phyloP scores from a whole-genome alignment of 1,139 yeast genomes.

The Kodamaea ohmeri region DNA sequence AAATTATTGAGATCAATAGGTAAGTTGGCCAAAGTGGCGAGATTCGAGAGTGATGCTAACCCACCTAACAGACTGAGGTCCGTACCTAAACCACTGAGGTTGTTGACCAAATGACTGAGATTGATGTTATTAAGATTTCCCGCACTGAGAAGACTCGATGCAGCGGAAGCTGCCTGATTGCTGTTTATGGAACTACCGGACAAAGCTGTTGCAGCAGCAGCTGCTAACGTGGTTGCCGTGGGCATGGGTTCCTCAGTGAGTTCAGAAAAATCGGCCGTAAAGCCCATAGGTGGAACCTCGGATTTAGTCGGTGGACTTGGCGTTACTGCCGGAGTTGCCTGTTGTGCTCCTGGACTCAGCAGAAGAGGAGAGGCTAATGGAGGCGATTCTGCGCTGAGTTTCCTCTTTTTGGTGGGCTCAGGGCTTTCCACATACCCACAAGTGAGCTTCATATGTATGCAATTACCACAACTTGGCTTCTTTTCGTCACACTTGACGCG shows the following conservation, averaged over 20 bases:
- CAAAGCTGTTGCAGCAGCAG: slow-evolving; percentile 9
- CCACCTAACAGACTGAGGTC: slow-evolving; percentile 38
- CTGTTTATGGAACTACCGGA: slow-evolving; percentile 9
- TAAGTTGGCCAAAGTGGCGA: slow-evolving; percentile 45
- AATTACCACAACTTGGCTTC: slow-evolving; percentile 76
- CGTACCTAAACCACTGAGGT: slow-evolving; percentile 35
- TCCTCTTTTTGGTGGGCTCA: slow-evolving; percentile 1
- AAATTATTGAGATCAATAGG: slow-evolving; percentile 42
- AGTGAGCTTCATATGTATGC: slow-evolving; percentile 70
- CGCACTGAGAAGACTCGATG: slow-evolving; percentile 30
- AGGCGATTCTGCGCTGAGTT: slow-evolving; percentile 4
- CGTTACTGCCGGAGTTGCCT: slow-evolving; percentile 16
- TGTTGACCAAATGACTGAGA: slow-evolving; percentile 45
- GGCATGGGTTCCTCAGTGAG: neutral
- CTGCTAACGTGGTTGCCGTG: slow-evolving; percentile 5
- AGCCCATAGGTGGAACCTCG: neutral
- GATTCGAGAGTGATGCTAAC: slow-evolving; percentile 39
- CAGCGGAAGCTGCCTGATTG: neutral
- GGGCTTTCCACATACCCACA: slow-evolving; percentile 50
- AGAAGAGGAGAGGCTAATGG: slow-evolving; percentile 3
- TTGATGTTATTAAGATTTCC: slow-evolving; percentile 47
- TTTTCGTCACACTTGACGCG: slow-evolving; percentile 91
- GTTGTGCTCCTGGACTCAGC: slow-evolving; percentile 13
- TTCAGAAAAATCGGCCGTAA: neutral
- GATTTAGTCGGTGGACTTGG: slow-evolving; percentile 13